These are phyloP conservation scores for Prunus kanzakura DNA, from an alignment of 306 rosid species.

Conservation along the genomic window DNA sequence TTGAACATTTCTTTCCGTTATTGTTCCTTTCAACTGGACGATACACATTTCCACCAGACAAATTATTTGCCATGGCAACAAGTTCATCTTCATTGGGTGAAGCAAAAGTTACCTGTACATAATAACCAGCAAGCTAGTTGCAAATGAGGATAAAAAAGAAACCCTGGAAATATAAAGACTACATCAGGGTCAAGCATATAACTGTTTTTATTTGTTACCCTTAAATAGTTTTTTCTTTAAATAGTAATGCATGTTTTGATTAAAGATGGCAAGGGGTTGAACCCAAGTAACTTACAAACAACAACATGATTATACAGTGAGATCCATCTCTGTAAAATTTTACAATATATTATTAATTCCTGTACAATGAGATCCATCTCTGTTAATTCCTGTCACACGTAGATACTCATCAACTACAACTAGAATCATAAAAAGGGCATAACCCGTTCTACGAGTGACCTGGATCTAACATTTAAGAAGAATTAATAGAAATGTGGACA, in stretches of 20 bases:
- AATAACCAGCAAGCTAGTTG: neutral
- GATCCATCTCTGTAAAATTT: neutral
- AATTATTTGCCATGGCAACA: slow-evolving; percentile 72
- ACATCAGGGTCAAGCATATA: neutral
- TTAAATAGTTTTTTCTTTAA: neutral
- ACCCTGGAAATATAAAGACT: neutral
- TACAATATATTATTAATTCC: neutral
- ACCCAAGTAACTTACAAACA: neutral
- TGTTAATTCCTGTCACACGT: neutral
- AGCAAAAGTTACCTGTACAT: slow-evolving; percentile 53
- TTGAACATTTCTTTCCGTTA: slow-evolving; percentile 30
- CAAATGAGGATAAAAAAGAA: neutral
- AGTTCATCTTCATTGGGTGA: slow-evolving; percentile 94
- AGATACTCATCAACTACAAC: neutral
- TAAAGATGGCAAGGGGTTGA: neutral
- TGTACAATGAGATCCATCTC: neutral
- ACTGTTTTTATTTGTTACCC: neutral
- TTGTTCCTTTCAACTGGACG: slow-evolving; percentile 38
- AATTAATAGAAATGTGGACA: neutral
- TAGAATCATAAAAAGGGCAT: neutral
- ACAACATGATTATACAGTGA: neutral
- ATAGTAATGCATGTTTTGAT: neutral
- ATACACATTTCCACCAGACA: slow-evolving; percentile 50
- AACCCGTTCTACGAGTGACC: neutral
- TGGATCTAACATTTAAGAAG: neutral